These are phyloP conservation scores for Cladophialophora chaetospira DNA, from an alignment of 2,329 filamentous ascomycete species.

Conservation along the genomic window DNA sequence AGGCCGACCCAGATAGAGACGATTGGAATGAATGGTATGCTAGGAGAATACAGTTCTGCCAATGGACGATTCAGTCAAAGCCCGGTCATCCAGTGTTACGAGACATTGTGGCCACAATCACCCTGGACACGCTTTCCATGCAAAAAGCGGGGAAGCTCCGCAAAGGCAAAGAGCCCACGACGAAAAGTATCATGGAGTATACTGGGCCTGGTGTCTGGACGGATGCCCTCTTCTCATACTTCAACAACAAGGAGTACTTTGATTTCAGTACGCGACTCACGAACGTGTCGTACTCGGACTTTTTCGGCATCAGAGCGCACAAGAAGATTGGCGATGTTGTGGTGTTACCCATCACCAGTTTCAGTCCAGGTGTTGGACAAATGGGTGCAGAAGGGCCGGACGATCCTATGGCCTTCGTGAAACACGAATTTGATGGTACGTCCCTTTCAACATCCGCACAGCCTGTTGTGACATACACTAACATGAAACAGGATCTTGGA, in stretches of 20 bases:
- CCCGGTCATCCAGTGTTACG: slow-evolving; percentile 89
- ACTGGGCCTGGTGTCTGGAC: slow-evolving; percentile 96
- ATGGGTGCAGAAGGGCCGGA: slow-evolving; percentile 89
- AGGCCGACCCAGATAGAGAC: slow-evolving; percentile 88
- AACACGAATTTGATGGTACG: slow-evolving; percentile 92
- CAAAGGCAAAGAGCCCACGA: slow-evolving; percentile 56
- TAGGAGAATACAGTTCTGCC: slow-evolving; percentile 94
- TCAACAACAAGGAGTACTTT: slow-evolving; percentile 89
- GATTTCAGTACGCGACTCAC: slow-evolving; percentile 67
- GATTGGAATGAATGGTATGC: slow-evolving; percentile 98
- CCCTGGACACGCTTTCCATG: slow-evolving; percentile 73
- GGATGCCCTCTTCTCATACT: slow-evolving; percentile 85
- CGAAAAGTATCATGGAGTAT: slow-evolving; percentile 82
- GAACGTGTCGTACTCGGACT: slow-evolving; percentile 81
- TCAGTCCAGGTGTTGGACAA: slow-evolving; percentile 89
- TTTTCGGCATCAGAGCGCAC: slow-evolving; percentile 79
- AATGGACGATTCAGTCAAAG: slow-evolving; percentile 98
- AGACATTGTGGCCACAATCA: slow-evolving; percentile 84
- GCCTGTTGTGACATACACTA: slow-evolving; percentile 2
- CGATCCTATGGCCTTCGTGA: slow-evolving; percentile 95
- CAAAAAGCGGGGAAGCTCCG: slow-evolving; percentile 68
- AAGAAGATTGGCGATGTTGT: slow-evolving; percentile 93
- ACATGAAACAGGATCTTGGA: slow-evolving; percentile 35
- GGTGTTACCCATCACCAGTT: slow-evolving; percentile 92
- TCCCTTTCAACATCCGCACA: background rate